A percentile compares a stretch with the other conserved stretches of the same genome.
phyloP scores from a whole-genome alignment of 768 basidiomycete species.

The Calocera cornea region DNA sequence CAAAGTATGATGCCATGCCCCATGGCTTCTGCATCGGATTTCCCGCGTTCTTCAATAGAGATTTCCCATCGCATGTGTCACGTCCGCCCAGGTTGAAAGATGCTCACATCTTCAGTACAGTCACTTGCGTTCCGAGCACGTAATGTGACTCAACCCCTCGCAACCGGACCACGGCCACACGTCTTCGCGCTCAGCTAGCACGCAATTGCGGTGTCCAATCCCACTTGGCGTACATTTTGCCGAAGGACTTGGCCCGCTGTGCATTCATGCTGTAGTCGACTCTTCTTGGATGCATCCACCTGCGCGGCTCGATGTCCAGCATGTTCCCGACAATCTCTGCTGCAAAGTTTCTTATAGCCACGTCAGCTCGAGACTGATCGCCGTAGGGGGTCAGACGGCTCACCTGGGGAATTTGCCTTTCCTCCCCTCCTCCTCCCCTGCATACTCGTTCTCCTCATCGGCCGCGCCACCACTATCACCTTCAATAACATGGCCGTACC shows the following conservation, averaged over 20 bases:
- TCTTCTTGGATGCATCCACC: constrained; percentile 68
- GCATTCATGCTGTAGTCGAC: constrained; percentile 58
- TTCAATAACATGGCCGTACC: constrained; percentile 97
- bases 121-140: too few relatives aligned
- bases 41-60: not conserved
- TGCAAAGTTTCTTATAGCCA: constrained; percentile 64
- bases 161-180: not conserved
- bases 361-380: not conserved
- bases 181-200: not conserved
- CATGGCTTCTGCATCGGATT: not conserved
- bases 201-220: constrained; percentile 29
- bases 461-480: constrained; percentile 55
- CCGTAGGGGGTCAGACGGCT: constrained; percentile 14
- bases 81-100: too few relatives aligned
- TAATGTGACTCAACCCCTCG: too few relatives aligned
- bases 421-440: constrained; percentile 66
- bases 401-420: constrained; percentile 85
- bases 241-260: constrained; percentile 55
- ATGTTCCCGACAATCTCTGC: constrained; percentile 89
- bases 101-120: too few relatives aligned
- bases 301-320: constrained; percentile 70
- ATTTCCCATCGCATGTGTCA: not conserved
- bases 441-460: constrained; percentile 48
- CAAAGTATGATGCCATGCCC: not conserved
- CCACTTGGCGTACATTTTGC: constrained; percentile 48